Base-by-base conservation (phyloP, 805 yeast genomes). In the Starmerella sp. region DNA sequence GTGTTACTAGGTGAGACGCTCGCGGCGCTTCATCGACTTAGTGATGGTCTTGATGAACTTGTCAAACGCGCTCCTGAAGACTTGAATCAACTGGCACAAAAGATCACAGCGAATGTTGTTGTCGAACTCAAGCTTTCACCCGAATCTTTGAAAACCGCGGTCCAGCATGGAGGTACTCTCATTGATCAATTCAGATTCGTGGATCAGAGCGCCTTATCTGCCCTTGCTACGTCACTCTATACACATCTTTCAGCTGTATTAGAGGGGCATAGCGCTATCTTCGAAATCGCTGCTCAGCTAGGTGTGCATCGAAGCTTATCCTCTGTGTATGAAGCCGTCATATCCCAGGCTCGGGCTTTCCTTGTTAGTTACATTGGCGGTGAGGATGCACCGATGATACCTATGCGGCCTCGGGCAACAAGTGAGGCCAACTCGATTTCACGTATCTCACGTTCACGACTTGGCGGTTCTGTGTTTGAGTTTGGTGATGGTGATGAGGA, bases 151-250 rank as follows among this genome's bases (percentile, higher is more conserved):
- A 34, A 41, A 5, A 36, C 47, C 6, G 54, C 42, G 9, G 41
- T 41, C 14, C 29, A 22, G n/a, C 14, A 11, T 34, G 54, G 50
- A 14, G 53, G 54, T 6, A 56, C 61, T 2, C 49, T 62, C 9
- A 49, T 57, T 1, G 63, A 58, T 6, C 61, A 61, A 51, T 56
- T 59, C 46, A 35, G 41, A 14, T 7, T 43, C n/a, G 48, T 59
- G 10, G 60, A 58, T 35, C 59, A 58, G 29, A 30, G 76, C 0
- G 75, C 86, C 0, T 69, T 89, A 35, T 80, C 82, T 59, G 88
- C 86, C 58, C 74, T 88, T 42, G 84, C 85, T 59, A 80, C 85
- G 67, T 74, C 80, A 8, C 73, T 87, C n/a, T 88, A 84, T 63
- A 72, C 79, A 32, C 82, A 80, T 65, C 67, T 80, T 52, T 69